Percentiles rank a stretch among this genome's conserved stretches.
Conservation (phyloP, 179 eudicot genomes). For the Silene coronaria region DNA sequence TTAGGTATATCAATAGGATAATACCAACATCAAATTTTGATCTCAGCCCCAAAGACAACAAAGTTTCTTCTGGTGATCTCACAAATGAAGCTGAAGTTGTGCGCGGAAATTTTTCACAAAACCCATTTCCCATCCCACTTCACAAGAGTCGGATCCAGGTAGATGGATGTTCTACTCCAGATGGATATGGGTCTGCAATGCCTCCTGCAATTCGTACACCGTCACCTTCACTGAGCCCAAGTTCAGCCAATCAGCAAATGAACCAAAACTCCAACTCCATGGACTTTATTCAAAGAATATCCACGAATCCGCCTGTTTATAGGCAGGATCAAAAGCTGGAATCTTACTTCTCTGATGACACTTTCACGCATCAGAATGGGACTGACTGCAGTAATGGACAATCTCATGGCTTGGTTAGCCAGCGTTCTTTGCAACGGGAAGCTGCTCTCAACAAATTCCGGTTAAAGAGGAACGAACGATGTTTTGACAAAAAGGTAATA, state of each 20-base stretch:
- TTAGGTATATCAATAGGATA: conserved; percentile 60
- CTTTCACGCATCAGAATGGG: conserved; percentile 16
- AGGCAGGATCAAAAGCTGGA: conserved; percentile 35
- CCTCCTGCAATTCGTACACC: conserved; percentile 33
- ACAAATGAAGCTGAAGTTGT: conserved; percentile 34
- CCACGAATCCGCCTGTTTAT: conserved; percentile 26
- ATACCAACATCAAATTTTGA: conserved; percentile 24
- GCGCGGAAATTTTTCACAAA: conserved; percentile 28
- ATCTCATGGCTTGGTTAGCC: conserved; percentile 24
- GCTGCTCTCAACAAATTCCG: conserved; percentile 78
- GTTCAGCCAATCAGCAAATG: conserved; percentile 34
- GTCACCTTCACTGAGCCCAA: conserved; percentile 41
- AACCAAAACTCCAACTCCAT: conserved; percentile 26
- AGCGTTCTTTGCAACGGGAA: conserved; percentile 52
- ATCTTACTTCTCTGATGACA: conserved; percentile 34
- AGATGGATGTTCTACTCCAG: conserved; percentile 24
- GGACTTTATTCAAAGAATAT: conserved; percentile 33
- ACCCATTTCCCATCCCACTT: conserved; percentile 41
- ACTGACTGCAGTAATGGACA: conserved; percentile 37
- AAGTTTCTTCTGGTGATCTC: conserved; percentile 28
- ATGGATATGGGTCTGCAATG: conserved; percentile 28
- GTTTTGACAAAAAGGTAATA: conserved; percentile 80
- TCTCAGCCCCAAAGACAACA: conserved; percentile 29
- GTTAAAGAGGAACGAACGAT: conserved; percentile 80
- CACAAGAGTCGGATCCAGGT: conserved; percentile 34